These are phyloP conservation scores for Colletotrichum tamarilloi DNA, from an alignment of 2,329 filamentous ascomycete species.

Conservation along the genomic window DNA sequence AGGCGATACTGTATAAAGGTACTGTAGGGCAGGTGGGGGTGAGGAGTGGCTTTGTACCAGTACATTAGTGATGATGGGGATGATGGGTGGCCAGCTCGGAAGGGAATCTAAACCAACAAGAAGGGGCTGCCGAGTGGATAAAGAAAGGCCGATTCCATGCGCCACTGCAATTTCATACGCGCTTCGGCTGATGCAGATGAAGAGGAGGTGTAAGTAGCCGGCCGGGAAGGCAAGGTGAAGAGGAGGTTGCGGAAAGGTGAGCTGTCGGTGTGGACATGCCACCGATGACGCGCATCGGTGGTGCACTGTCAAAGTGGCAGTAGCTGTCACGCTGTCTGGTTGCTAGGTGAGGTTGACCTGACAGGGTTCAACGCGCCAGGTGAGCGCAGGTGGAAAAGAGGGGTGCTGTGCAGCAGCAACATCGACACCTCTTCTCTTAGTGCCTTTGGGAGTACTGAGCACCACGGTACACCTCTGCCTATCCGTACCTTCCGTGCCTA, in stretches of 20 bases:
- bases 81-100: background rate
- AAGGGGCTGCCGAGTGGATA: background rate
- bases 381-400: conserved; percentile 30
- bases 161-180: conserved; percentile 1
- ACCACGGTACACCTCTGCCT: too few species aligned
- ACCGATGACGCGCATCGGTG: conserved; percentile 24
- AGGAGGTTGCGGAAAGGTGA: background rate
- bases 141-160: background rate
- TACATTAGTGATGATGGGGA: background rate
- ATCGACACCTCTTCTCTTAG: background rate
- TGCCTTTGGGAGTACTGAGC: too few species aligned
- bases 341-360: conserved; percentile 10
- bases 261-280: background rate
- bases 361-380: conserved; percentile 32
- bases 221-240: too few species aligned
- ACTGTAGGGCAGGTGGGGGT: conserved; percentile 16
- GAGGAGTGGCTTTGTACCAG: conserved; percentile 13
- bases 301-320: conserved; percentile 6
- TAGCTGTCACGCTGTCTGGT: background rate
- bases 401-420: conserved; percentile 8
- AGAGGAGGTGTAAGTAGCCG: background rate
- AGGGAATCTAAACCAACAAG: background rate
- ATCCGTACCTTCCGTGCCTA: too few species aligned
- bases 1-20: background rate
- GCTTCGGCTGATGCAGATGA: background rate